These are phyloP conservation scores for Hawksworthiomyces lignivorus DNA, from an alignment of 2,329 filamentous ascomycete species.

Conservation along the genomic window DNA sequence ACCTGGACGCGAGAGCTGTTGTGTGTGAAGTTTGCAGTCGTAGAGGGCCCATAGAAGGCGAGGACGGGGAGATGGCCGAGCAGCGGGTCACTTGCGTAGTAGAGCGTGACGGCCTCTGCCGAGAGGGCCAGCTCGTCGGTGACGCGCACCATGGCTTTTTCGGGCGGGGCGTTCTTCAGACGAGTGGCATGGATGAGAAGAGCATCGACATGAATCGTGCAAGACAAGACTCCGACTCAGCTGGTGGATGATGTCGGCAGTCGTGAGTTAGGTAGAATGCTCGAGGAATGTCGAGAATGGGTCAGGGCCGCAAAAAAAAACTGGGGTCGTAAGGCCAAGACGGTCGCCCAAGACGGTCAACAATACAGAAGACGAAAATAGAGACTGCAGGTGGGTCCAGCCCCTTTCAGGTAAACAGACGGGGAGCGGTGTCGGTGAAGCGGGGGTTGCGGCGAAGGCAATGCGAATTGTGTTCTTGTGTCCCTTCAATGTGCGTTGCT, in stretches of 20 bases:
- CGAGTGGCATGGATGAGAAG: constrained; percentile 4
- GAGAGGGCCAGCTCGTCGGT: constrained; percentile 71
- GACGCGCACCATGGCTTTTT: constrained; percentile 74
- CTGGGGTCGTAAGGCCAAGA: not conserved
- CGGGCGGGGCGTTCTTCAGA: too few relatives aligned
- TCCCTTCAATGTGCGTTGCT: too few relatives aligned
- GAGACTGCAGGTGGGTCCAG: constrained; percentile 1
- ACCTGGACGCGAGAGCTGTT: constrained; percentile 92
- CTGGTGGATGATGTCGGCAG: too few relatives aligned
- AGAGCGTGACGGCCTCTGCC: constrained; percentile 75
- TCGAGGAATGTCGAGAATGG: too few relatives aligned
- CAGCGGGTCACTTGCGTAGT: constrained; percentile 78
- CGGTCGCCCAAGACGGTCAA: too few relatives aligned
- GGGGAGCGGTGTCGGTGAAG: not conserved
- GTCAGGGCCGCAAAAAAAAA: constrained; percentile 1
- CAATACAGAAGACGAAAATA: not conserved
- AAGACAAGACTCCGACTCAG: too few relatives aligned
- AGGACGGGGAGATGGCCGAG: constrained; percentile 75
- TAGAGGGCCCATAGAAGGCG: constrained; percentile 86
- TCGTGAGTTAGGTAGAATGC: too few relatives aligned
- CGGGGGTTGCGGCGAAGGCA: not conserved
- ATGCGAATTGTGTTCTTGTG: not conserved
- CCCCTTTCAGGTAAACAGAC: constrained; percentile 4
- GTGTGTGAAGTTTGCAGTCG: constrained; percentile 76
- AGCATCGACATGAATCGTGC: too few relatives aligned